Evolutionary conservation across 805 yeast species (phyloP), one percentile per base, ranked within the genome.

Genomic region (Cyberlindnera suaveolens): DNA sequence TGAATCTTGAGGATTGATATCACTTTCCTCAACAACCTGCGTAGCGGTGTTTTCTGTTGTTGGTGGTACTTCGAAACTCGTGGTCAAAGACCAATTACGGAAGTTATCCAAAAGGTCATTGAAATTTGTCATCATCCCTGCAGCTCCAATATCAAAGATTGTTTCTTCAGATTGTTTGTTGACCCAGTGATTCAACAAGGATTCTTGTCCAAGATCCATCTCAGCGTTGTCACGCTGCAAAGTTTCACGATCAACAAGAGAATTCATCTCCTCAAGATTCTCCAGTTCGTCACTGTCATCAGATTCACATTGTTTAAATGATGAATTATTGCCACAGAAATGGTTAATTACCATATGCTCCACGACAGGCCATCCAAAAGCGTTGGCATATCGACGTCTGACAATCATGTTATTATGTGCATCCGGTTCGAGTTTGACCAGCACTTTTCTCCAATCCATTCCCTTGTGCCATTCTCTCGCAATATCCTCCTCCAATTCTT

Each of bases 351-450:
- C 75, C 47, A 85, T 56, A 57, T 83, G 93, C 46, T 84, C 89
- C 38, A 85, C 66, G 0, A 84, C 86, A 1, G 77, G 79, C 95
- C 95, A 85, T 1, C 95, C 95, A 62, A 79, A 85, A 0, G 91
- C 93, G 64, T 85, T 85, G 1, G 86, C 72, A 62, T 82, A 83
- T 43, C 82, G 63, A 54, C 90, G 67, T 49, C 93, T 63, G 0
- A 84, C 90, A 32, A 82, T 67, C 29, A 84, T 82, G 52, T 82
- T 84, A 52, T 84, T 84, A 55, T 83, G 91, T 0, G 90, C 88
- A 62, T 83, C 90, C 0, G 89, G 87, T 48, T 77, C 69, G 43
- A 84, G 58, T 34, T 75, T 75, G 1, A 83, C 85, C 16, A 84
- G 59, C 2, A 81, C 83, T 62, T 84, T 83, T 33, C 90, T 66